Conservation (phyloP, 2,329 filamentous ascomycete species). For the Pseudogymnoascus sp. region DNA sequence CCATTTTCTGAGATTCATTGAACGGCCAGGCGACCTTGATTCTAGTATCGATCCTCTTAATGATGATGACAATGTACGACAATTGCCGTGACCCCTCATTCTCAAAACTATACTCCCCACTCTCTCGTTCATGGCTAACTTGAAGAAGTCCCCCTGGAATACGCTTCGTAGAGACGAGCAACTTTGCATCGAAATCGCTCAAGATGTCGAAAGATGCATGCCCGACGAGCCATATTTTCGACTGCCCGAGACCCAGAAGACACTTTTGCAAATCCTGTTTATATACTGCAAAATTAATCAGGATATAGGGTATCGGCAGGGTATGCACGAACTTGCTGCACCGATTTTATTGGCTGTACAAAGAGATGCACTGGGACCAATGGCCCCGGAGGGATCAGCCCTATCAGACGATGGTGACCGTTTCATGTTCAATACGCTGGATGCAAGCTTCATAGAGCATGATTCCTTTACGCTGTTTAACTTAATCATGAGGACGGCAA, state of each 20-base stretch:
- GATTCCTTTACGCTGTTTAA: conserved; percentile 84
- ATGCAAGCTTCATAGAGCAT: conserved; percentile 72
- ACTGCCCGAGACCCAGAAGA: conserved; percentile 65
- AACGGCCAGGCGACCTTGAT: conserved; percentile 73
- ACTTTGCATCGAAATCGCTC: conserved; percentile 78
- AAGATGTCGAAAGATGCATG: conserved; percentile 85
- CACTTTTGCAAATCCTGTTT: conserved; percentile 84
- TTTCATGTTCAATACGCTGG: conserved; percentile 57
- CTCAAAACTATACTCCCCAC: neutral
- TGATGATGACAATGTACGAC: conserved; percentile 58
- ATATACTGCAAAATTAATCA: conserved; percentile 91
- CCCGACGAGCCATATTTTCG: conserved; percentile 90
- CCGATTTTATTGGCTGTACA: conserved; percentile 81
- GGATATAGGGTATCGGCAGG: conserved; percentile 83
- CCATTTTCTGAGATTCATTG: conserved; percentile 73
- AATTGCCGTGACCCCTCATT: neutral
- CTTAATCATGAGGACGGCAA: conserved; percentile 78
- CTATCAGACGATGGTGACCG: conserved; percentile 14
- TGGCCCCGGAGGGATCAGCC: neutral
- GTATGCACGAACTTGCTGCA: conserved; percentile 94
- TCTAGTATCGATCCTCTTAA: conserved; percentile 74
- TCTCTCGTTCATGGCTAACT: conserved; percentile 33
- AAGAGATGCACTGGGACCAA: conserved; percentile 63
- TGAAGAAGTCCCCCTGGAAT: conserved; percentile 77
- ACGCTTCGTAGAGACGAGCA: conserved; percentile 77